Evolutionary conservation across 371 early-diverging fungal species (phyloP), one percentile per base, ranked within the genome.

Genomic region (Mortierella sp.): DNA sequence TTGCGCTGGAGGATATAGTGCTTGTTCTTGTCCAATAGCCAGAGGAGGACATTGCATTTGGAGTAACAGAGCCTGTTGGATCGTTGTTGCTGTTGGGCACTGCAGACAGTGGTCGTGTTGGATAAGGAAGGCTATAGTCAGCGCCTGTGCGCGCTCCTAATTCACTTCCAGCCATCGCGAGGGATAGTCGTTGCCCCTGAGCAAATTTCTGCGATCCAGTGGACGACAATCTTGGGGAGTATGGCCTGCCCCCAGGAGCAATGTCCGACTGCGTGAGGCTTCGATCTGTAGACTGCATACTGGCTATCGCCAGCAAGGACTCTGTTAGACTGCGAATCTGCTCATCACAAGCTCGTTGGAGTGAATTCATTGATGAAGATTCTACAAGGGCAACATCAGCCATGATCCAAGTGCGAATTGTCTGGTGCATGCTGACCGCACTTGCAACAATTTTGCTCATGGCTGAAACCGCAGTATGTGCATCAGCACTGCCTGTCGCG

Each of bases 261-360:
- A n/a, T 63, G 22, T 61, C 60, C 4, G 67, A 22, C 13, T 5
- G 69, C 13, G 57, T 1, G 19, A 43, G 40, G 5, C 45, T 38
- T 19, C 59, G 59, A 33, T 67, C 65, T 32, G n/a, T 36, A 16
- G 57, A 38, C 21, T 40, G 22, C 32, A 58, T 62, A 36, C 58
- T 58, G 19, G 81, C 55, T 43, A 69, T 48, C 38, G 53, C 62
- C 11, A 81, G 19, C 33, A 81, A 55, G 0, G 72, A 71, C 63
- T 75, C 72, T 10, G 81, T 81, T 45, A 81, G 58, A 47, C 72
- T 81, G 21, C 76, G 68, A 58, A 81, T 72, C 55, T 81, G 81
- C 48, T 81, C 81, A 58, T 81, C 76, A 45, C 76, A 68, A n/a
- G 76, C 63, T 5, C 76, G 72, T 43, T 71, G 67, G 21, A 81